Conservation (phyloP, 2,329 filamentous ascomycete genomes). For the Claviceps digitariae region DNA sequence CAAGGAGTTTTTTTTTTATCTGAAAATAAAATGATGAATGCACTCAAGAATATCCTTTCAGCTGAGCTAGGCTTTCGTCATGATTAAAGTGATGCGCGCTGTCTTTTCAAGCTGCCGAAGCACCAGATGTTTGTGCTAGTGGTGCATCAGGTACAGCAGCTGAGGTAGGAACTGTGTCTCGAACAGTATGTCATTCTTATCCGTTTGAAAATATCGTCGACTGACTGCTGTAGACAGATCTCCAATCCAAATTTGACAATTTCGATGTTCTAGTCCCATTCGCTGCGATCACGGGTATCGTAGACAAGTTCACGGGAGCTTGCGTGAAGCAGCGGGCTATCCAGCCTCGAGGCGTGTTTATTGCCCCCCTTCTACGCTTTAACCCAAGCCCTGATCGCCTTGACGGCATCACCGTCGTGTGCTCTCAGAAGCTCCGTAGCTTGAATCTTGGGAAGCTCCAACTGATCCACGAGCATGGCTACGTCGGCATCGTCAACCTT, state of each 20-base stretch:
- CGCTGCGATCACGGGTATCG: neutral
- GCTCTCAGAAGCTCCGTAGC: conserved; percentile 62
- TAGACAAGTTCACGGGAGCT: neutral
- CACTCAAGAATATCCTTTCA: neutral
- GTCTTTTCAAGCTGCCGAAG: neutral
- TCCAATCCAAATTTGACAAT: neutral
- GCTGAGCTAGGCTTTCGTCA: neutral
- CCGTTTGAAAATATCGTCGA: neutral
- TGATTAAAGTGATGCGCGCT: neutral
- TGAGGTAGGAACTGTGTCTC: neutral
- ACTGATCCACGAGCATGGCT: conserved; percentile 53
- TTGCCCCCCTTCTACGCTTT: conserved; percentile 9
- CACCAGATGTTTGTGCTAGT: neutral
- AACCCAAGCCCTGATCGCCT: conserved; percentile 49
- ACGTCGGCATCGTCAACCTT: conserved; percentile 67
- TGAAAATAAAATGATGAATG: neutral
- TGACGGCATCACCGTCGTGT: conserved; percentile 55
- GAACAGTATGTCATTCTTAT: neutral
- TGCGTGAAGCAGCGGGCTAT: neutral
- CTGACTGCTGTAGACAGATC: too few species aligned
- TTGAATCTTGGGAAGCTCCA: conserved; percentile 57
- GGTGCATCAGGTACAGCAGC: neutral
- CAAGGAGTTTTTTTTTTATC: too few species aligned
- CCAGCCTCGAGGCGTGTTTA: neutral
- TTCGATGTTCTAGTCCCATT: neutral